Conservation (phyloP, 2,329 filamentous ascomycete genomes). For the Juglanconis juglandina region DNA sequence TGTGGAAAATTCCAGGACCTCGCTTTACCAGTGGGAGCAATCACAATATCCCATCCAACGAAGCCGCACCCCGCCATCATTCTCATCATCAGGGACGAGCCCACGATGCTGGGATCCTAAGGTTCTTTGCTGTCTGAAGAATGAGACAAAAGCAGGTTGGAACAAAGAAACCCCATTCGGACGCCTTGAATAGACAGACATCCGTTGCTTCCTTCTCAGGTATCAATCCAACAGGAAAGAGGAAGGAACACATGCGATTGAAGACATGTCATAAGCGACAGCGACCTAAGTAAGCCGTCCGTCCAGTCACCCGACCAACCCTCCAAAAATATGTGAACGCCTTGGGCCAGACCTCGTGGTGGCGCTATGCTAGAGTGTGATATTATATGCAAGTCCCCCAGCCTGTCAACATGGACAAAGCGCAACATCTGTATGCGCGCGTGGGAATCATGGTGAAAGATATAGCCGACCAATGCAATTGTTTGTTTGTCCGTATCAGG, state of each 20-base stretch:
- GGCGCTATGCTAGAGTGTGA: constrained; percentile 14
- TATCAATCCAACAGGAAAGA: background rate
- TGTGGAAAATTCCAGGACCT: background rate
- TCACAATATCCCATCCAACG: background rate
- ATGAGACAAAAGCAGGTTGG: background rate
- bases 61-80: too few species aligned
- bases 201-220: background rate
- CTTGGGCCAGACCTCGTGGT: constrained; percentile 7
- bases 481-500: background rate
- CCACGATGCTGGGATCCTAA: background rate
- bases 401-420: background rate
- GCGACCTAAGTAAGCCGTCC: background rate
- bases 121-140: background rate
- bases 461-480: constrained; percentile 16
- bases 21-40: background rate
- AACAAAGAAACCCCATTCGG: background rate
- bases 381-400: constrained; percentile 16
- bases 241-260: background rate
- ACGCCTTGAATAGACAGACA: background rate
- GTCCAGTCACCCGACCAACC: background rate
- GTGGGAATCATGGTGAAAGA: constrained; percentile 12
- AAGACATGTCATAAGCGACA: background rate
- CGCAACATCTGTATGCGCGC: constrained; percentile 1
- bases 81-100: too few species aligned
- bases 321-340: constrained; percentile 3